Base-by-base conservation (phyloP, 129 eudicot species). In the Saussurea involucrata region DNA sequence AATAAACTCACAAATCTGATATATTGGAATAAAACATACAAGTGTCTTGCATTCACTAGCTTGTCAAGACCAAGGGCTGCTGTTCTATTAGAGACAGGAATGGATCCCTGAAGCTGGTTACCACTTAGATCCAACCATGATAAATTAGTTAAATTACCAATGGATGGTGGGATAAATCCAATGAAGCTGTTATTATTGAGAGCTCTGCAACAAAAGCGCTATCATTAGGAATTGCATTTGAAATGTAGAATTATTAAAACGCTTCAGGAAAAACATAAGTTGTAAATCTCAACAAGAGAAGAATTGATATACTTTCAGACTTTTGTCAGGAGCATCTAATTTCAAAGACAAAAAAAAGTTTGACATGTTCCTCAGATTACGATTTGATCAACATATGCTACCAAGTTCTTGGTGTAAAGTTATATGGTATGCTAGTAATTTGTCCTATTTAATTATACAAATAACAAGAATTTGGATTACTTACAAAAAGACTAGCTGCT, bases 121-220 rank as follows among this genome's bases (percentile, higher is more conserved):
- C 81, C 86, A 84, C 97, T 87, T 75, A 94, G 80, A 85, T 89
- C 96, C 79, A 94, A 80, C 97, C 97, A 94, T 76, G 92, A 87
- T 42, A 94, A 81, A 22, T 61, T 81, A 8, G 81, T 17, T 53
- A 94, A 69, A 69, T 83, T 87, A 31, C 98, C 98, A 28, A 94
- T 83, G 65, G 94, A 83, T 33, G 86, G 83, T 66, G 98, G 98
- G 73, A 94, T 88, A 4, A 44, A 22, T 58, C 98, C 98, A 66
- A 8, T 83, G 78, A 94, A 91, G 84, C 85, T 80, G 75, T 94
- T 94, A 42, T 78, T 76, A 63, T 83, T 91, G 24, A 94, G 88
- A 22, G 89, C 92, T 82, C 97, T 94, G 92, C 76, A 76, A 74
- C 66, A 37, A 25, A 72, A 60, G 7, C 7, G 66, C 13, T 18